Conservation (phyloP, 345 rosid genomes). For the Jatropha curcas region DNA sequence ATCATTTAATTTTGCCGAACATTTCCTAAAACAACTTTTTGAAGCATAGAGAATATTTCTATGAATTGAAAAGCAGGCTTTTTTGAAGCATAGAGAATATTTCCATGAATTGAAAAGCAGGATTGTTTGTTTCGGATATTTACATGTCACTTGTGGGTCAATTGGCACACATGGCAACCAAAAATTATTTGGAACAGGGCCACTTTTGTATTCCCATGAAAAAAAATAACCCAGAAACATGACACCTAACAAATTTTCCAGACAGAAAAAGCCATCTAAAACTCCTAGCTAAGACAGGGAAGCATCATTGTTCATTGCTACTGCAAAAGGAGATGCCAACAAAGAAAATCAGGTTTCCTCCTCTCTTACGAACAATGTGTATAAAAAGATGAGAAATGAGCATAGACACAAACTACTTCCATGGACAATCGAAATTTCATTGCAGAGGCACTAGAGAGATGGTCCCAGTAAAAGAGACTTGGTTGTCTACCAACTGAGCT, state of each 20-base stretch:
- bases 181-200: conserved; percentile 9
- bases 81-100: not conserved
- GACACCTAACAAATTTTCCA: conserved; percentile 6
- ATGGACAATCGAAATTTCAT: not conserved
- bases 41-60: not conserved
- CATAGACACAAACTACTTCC: conserved; percentile 8
- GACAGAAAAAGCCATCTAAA: not conserved
- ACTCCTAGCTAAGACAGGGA: not conserved
- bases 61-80: not conserved
- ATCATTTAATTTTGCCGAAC: too few species aligned
- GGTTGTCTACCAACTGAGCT: not conserved
- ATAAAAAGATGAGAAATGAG: not conserved
- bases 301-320: not conserved
- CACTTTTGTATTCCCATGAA: not conserved
- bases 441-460: not conserved
- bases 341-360: not conserved
- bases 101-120: not conserved
- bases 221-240: not conserved
- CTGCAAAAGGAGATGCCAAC: not conserved
- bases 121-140: not conserved
- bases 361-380: not conserved
- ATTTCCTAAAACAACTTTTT: too few species aligned
- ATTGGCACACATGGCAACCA: not conserved
- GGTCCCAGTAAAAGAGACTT: too few species aligned
- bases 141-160: conserved; percentile 1